A percentile compares a stretch with the other conserved stretches of the same genome.
phyloP scores from a whole-genome alignment of 306 rosid species.

The Cucurbita moschata region DNA sequence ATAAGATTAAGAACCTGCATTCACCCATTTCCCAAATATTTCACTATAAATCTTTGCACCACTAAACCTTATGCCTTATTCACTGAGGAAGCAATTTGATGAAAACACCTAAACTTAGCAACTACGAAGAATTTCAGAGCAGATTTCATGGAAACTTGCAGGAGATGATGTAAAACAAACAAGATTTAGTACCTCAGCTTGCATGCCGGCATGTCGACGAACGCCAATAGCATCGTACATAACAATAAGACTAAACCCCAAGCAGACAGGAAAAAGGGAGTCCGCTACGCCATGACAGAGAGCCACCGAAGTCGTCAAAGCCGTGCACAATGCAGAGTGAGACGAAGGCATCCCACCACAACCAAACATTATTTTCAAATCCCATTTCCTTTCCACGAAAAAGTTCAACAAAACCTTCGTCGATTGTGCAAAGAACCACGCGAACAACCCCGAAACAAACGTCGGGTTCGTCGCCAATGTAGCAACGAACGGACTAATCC shows the following conservation, averaged over 20 bases:
- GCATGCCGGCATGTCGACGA: constrained; percentile 86
- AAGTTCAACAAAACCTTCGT: constrained; percentile 50
- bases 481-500: constrained; percentile 62
- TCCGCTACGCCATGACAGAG: constrained; percentile 41
- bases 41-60: background rate
- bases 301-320: constrained; percentile 75
- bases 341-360: constrained; percentile 97
- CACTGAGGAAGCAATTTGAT: background rate
- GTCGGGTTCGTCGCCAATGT: constrained; percentile 72
- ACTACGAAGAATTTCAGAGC: background rate
- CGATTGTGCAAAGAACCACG: constrained; percentile 53
- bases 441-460: constrained; percentile 57
- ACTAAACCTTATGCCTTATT: background rate
- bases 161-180: background rate
- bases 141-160: background rate
- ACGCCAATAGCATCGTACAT: constrained; percentile 91
- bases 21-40: background rate
- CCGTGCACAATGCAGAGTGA: constrained; percentile 72
- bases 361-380: constrained; percentile 32
- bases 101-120: background rate
- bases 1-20: constrained; percentile 79
- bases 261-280: constrained; percentile 68
- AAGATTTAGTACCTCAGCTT: constrained; percentile 49
- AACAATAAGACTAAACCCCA: constrained; percentile 74
- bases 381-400: constrained; percentile 61